Base-by-base conservation (phyloP, 2,329 filamentous ascomycete genomes). In the Juglanconis oblonga region DNA sequence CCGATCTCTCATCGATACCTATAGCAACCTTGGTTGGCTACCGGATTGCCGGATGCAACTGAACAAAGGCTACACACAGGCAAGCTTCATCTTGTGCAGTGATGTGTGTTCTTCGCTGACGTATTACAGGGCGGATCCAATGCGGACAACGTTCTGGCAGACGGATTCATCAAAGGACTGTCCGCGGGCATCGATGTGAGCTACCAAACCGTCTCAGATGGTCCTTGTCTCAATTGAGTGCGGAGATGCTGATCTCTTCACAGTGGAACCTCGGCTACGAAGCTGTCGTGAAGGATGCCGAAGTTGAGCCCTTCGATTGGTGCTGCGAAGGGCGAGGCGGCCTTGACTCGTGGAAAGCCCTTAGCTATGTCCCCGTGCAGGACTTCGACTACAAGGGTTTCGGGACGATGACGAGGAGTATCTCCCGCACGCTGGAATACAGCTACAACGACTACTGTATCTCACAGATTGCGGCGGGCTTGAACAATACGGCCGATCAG, bases 401-500 rank as follows among this genome's bases (percentile, higher is more conserved):
- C n/a, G 89, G 89, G 0, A 85, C 86, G 0, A 82, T 89, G 70
- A 91, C 89, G 0, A 80, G 90, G 6, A 87, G 83, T 63, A 82
- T 92, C 32, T 91, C 87, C 1, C 80, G 90, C 7, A 92, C 89
- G 0, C 81, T 92, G 0, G 90, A 92, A 70, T 93, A 93, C 69
- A 84, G 87, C 6, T 92, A 92, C 72, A 86, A 92, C 64, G 90
- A 92, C 73, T 93, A 85, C 67, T 86, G 84, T 64, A 86, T 90
- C 58, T 78, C 85, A 0, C 77, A 85, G 51, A 82, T 91, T 58
- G 87, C 88, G 0, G 77, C 78, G 9, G 77, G 74, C 0, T 70
- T 90, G 44, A 84, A 83, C 1, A 78, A 82, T 11, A 75, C 76
- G 3, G 73, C 69, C 0, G 88, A 89, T 52, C 76, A 79, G 31